Base-by-base conservation (phyloP, 2,329 filamentous ascomycete genomes). In the Tolypocladium tundrense region DNA sequence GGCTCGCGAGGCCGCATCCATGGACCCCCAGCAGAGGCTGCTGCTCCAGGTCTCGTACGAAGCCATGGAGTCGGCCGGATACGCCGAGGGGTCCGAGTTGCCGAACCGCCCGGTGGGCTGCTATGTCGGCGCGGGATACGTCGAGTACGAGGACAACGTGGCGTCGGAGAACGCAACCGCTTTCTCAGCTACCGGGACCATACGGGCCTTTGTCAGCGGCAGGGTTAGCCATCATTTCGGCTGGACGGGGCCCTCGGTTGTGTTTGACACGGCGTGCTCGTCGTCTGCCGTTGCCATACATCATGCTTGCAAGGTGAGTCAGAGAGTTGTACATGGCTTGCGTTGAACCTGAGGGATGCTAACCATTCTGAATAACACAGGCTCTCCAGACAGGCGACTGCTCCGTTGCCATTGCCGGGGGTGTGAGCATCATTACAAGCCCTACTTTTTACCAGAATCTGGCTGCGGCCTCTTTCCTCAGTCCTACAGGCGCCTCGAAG, bases 191-290 rank as follows among this genome's bases (percentile, higher is more conserved):
- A 72, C 68, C 0, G 74, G 75, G 0, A 69, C 64, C 1, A 57
- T 71, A 4, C 60, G 66, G 4, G 61, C 66, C 1, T 74, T 74
- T 56, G 58, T 71, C 2, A 60, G 61, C n/a, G 72, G 72, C 13
- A 62, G 61, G 13, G 58, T 75, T 19, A 68, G 62, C 33, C 68
- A 75, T 55, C 63, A 63, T 51, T 75, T 73, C 56, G 70, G 70
- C 13, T 73, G 69, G 69, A 66, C 62, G 1, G 72, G 73, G 1
- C 72, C 73, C 0, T 65, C 67, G 2, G 57, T 71, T 6, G 64
- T 66, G 0, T 57, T 74, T 27, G 71, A 76, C 56, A 72, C 70
- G 1, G 73, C 73, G 0, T 76, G 73, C 58, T 72, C 72, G 0
- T 67, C 72, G 0, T 71, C 71, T 0, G 57, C 65, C 0, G 72